phyloP scores from a whole-genome alignment of 495 filamentous ascomycete species.

The Aspergillus nidulans region DNA sequence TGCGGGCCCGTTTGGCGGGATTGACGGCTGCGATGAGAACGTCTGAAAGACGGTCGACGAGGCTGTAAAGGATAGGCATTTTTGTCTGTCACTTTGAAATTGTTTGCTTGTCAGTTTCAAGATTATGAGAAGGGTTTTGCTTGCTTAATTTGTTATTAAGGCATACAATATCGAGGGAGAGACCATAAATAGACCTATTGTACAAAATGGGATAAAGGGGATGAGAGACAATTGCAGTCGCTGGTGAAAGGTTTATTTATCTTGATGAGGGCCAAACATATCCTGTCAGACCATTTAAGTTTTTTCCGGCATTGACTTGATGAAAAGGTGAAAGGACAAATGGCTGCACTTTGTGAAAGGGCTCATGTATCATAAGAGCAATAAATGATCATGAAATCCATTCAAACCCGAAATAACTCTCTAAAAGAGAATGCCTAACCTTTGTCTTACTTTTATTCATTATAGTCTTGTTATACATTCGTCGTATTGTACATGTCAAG shows the following conservation, averaged over 20 bases:
- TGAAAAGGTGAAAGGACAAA: no score
- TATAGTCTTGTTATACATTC: constrained; percentile 1
- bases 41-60: constrained; percentile 4
- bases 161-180: neutral
- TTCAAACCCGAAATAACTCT: neutral
- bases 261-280: no score
- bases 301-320: no score
- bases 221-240: neutral
- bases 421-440: neutral
- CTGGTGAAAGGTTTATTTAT: neutral
- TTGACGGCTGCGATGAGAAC: neutral
- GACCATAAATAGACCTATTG: neutral
- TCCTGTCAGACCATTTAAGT: no score
- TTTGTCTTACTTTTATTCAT: neutral
- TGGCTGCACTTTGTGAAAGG: neutral
- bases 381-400: no score
- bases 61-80: neutral
- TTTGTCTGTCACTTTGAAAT: neutral
- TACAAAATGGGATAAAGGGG: neutral
- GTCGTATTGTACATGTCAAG: neutral
- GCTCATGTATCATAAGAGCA: neutral
- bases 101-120: neutral
- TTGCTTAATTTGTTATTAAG: neutral
- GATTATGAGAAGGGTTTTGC: neutral
- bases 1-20: neutral